Conservation (phyloP, 139 green algal species). For the Mychonastes homosphaera region DNA sequence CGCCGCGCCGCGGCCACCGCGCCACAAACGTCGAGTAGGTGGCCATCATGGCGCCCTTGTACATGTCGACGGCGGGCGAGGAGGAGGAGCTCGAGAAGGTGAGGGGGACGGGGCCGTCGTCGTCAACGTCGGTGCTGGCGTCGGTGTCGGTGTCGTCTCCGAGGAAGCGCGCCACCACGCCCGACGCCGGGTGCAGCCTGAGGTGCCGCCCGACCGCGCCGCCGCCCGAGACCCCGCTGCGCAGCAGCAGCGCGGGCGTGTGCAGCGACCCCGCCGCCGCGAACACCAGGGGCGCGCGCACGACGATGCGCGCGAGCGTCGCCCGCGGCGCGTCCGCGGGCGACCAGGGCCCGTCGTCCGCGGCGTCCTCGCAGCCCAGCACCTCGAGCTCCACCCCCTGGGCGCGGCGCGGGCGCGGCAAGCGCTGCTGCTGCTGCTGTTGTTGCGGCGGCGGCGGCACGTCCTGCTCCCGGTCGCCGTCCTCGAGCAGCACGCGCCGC, state of each 20-base stretch:
- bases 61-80: slow-evolving; percentile 8
- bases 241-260: slow-evolving; percentile 52
- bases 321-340: too few species aligned
- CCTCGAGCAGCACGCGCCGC: slow-evolving; percentile 17
- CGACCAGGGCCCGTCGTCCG: slow-evolving; percentile 5
- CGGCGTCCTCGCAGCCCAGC: not conserved
- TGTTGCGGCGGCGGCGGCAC: not conserved
- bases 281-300: slow-evolving; percentile 2
- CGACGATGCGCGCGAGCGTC: not conserved
- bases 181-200: slow-evolving; percentile 40
- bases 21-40: slow-evolving; percentile 28
- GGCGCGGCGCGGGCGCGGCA: not conserved
- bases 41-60: slow-evolving; percentile 44
- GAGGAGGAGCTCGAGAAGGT: not conserved
- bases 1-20: slow-evolving; percentile 43
- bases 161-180: slow-evolving; percentile 19
- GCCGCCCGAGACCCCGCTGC: slow-evolving; percentile 30
- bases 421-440: not conserved
- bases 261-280: slow-evolving; percentile 27
- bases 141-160: not conserved
- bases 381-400: not conserved
- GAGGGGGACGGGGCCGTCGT: not conserved
- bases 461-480: not conserved
- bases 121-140: not conserved
- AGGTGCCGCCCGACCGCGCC: slow-evolving; percentile 41